Evolutionary conservation across 192 early-diverging fungal species (phyloP), one percentile per base, ranked within the genome.

Genomic region (Podochytrium sp.): DNA sequence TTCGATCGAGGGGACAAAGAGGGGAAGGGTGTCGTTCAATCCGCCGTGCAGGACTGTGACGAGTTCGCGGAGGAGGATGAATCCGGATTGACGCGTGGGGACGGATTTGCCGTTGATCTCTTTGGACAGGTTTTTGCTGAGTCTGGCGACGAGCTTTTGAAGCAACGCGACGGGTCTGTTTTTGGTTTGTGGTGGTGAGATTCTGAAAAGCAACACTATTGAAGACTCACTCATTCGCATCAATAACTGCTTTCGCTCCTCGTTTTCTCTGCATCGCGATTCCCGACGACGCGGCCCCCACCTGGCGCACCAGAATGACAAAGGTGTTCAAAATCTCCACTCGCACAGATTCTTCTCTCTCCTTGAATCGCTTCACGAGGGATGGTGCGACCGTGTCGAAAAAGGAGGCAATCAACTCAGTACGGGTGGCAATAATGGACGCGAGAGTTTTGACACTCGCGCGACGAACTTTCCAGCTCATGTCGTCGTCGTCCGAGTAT

Each of bases 401-500:
- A 27, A 94, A 78, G 58, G 86, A 79, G 49, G 73, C 68, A 6
- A 94, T 80, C 37, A 90, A 57, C 55, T 93, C 91, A 29, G 90
- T 84, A 5, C 90, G 89, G 1, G 93, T 93, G 43, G 80, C 86
- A 53, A 96, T 91, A 41, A 87, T 65, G 40, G 85, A 75, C 1
- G 84, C 67, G 0, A 96, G 76, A 3, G 95, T 69, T 70, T 92
- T 93, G 6, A 90, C 84, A n/a, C 91, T 84, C 2, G 93, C 88
- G 14, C 91, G 83, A 52, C 95, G 91, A 5, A 95, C 95, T 75
- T 96, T 96, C 94, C 93, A 96, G 1, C 92, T 93, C 67, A 95
- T 84, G 69, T 96, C 95, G 56, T 96, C 95, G 47, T 96, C 93
- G 62, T 96, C 94, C 4, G 91, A 92, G 78, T 91, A 94, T 60